Conservation (phyloP, 345 rosid species). For the Brassica carinata region DNA sequence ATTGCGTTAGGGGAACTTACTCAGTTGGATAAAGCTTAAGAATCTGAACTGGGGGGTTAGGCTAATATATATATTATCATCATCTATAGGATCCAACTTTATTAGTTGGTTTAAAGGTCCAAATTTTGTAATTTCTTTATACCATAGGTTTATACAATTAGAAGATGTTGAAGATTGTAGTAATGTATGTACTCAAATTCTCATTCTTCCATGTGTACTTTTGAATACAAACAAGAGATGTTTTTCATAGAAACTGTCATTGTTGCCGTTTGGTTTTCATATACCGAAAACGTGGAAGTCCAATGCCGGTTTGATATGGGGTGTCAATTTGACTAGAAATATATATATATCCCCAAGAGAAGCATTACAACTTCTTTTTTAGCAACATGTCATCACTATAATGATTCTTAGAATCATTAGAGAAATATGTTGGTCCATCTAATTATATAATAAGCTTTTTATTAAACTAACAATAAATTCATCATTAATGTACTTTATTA, state of each 20-base stretch:
- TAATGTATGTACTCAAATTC: slow-evolving; percentile 2
- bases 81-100: not conserved
- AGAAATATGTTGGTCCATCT: no score
- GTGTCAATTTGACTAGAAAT: not conserved
- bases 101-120: not conserved
- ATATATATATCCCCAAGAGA: no score
- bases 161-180: slow-evolving; percentile 13
- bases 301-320: not conserved
- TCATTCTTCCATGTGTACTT: not conserved
- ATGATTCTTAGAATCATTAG: no score
- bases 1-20: slow-evolving; percentile 56
- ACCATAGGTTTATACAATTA: slow-evolving; percentile 13
- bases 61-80: not conserved
- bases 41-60: slow-evolving; percentile 7
- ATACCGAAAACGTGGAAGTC: not conserved
- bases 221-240: slow-evolving; percentile 14
- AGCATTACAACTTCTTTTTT: no score
- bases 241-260: not conserved
- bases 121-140: not conserved
- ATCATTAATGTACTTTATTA: no score
- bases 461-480: no score
- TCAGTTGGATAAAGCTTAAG: slow-evolving; percentile 20
- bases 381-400: no score
- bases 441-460: no score
- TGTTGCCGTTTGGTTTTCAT: slow-evolving; percentile 1